phyloP scores from a whole-genome alignment of 331 rosid species.

The Rosa hybrid region DNA sequence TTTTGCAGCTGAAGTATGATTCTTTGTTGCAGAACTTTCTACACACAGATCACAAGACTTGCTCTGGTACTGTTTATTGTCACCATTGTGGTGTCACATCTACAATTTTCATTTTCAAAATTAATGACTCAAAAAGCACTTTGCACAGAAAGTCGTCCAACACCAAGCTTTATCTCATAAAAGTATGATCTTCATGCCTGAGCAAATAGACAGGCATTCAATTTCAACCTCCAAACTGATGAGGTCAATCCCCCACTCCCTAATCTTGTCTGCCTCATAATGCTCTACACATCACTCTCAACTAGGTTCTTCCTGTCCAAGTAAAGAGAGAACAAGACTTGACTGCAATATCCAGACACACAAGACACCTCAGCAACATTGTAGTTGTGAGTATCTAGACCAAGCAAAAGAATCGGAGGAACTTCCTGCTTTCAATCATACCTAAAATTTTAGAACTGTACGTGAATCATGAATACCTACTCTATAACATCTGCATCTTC shows the following conservation, averaged over 20 bases:
- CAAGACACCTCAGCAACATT: background rate
- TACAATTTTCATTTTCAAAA: background rate
- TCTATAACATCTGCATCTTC: background rate
- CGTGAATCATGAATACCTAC: background rate
- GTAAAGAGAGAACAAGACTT: background rate
- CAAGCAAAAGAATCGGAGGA: background rate
- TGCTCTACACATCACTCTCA: constrained; percentile 2
- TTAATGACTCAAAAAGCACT: constrained; percentile 7
- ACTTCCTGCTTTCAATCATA: background rate
- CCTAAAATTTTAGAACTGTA: background rate
- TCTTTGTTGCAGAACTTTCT: background rate
- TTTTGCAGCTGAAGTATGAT: background rate
- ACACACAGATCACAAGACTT: background rate
- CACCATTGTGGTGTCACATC: constrained; percentile 1
- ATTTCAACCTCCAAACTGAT: background rate
- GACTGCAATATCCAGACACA: background rate
- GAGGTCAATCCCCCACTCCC: constrained; percentile 4
- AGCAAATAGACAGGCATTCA: background rate
- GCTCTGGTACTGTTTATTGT: background rate
- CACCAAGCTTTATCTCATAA: constrained; percentile 2
- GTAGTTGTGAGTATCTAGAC: background rate
- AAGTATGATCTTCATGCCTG: constrained; percentile 1
- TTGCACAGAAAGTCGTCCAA: constrained; percentile 8
- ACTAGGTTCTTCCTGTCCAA: background rate
- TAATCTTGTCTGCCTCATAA: constrained; percentile 3